Evolutionary conservation across 228 moss, liverwort and hornwort genomes (phyloP), one percentile per base, ranked within the genome.

Genomic region (Sphagnum fallax): DNA sequence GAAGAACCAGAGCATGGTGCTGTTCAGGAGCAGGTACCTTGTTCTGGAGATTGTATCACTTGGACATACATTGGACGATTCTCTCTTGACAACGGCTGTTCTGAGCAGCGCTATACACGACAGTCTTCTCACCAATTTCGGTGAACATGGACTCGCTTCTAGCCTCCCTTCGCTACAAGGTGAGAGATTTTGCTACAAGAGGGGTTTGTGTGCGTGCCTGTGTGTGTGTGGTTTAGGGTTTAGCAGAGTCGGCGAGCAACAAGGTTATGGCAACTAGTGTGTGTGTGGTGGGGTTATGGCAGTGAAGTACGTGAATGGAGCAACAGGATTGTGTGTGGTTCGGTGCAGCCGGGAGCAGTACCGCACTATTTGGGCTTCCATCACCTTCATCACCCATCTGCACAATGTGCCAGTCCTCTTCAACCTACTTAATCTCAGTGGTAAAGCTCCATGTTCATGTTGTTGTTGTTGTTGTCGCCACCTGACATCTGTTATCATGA

Each of bases 251-350:
- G 8, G 49, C 6, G 13, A 49, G 8, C 16, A 5, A 65, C 8
- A 32, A 32, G 32, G 32, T 32, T 32, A 32, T 32, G 32, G 32
- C 32, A 32, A 32, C 32, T 32, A 32, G 32, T 32, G 32, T 32
- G 32, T 32, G 32, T 32, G 32, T 2, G 2, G 32, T 32, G 51
- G 67, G 5, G 4, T 15, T 12, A 16, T 6, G 53, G 82, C 78
- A 88, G 88, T 88, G 10, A 82, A 88, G 61, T 88, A 84, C 62
- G 82, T 88, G 67, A 88, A 88, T 52, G 82, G 79, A 48, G 82
- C 71, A 70, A 88, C 88, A 64, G 84, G 84, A 52, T 67, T 88
- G 16, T 88, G 88, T 69, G 75, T 88, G 51, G 67, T 88, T 67
- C 75, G 88, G 58, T 79, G 82, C 66, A 84, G 88, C 66, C 73